Conservation (phyloP, 768 basidiomycete genomes). For the Trametes elegans region DNA sequence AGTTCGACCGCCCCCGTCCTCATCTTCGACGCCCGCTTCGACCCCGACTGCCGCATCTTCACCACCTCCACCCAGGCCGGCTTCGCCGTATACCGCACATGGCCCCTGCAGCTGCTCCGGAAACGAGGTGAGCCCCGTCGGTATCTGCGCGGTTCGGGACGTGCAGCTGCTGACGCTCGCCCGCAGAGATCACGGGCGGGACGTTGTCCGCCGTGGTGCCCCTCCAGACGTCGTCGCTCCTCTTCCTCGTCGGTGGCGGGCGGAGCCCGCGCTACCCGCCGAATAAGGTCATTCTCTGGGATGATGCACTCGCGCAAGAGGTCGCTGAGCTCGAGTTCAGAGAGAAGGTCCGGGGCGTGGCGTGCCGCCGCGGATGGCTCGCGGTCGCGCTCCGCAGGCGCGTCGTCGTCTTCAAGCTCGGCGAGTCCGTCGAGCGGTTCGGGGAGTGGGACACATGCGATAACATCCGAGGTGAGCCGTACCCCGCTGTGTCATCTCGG, state of each 20-base stretch:
- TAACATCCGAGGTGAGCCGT: conserved; percentile 72
- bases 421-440: conserved; percentile 57
- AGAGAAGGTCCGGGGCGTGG: conserved; percentile 76
- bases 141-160: conserved; percentile 4
- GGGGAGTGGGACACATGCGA: conserved; percentile 87
- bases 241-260: conserved; percentile 87
- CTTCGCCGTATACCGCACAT: conserved; percentile 79
- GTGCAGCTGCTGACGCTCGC: conserved; percentile 19
- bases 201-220: conserved; percentile 78
- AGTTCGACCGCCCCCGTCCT: conserved; percentile 71
- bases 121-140: conserved; percentile 63
- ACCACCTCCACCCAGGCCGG: conserved; percentile 76
- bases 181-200: conserved; percentile 71
- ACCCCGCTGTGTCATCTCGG: neutral
- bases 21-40: conserved; percentile 76
- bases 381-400: conserved; percentile 77
- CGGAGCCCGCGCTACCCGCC: conserved; percentile 86
- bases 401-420: conserved; percentile 76
- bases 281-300: conserved; percentile 91
- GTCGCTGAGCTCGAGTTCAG: conserved; percentile 89
- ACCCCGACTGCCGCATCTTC: conserved; percentile 78
- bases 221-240: conserved; percentile 74
- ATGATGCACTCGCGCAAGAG: conserved; percentile 72
- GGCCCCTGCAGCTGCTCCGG: conserved; percentile 73
- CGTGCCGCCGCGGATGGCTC: conserved; percentile 81